Evolutionary conservation across 225 moss, liverwort and hornwort genomes (phyloP).

Genomic region (Pseudoscleropodium purum): DNA sequence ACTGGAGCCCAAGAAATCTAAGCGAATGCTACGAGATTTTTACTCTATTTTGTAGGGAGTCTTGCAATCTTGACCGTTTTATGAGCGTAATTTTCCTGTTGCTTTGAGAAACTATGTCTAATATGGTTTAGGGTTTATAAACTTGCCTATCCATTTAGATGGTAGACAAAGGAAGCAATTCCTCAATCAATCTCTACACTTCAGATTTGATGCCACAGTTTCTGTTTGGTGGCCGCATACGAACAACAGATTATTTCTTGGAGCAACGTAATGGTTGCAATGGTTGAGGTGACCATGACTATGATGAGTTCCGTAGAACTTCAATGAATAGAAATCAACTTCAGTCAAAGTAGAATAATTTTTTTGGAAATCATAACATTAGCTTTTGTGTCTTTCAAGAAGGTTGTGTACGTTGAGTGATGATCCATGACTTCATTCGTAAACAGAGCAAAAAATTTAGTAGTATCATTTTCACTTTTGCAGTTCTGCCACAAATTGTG

Average conservation of each 20-base stretch:
- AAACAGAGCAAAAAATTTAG: neutral
- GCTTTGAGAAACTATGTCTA: neutral
- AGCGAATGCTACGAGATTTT: constrained; percentile 1
- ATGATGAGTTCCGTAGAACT: neutral
- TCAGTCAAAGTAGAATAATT: neutral
- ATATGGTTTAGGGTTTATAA: neutral
- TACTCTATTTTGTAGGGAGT: constrained; percentile 14
- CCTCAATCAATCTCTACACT: neutral
- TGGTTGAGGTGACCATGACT: neutral
- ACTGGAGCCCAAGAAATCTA: neutral
- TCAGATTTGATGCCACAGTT: neutral
- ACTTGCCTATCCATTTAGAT: neutral
- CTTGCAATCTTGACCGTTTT: constrained; percentile 5
- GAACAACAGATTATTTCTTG: neutral
- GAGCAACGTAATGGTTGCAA: neutral
- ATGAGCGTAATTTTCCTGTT: neutral
- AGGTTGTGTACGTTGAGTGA: neutral
- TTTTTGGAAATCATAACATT: neutral
- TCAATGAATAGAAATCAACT: neutral
- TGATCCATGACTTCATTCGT: neutral
- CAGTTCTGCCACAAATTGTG: neutral
- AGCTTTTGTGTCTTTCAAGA: neutral
- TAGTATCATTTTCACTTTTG: neutral
- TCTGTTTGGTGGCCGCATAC: neutral
- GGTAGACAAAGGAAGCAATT: neutral